These are phyloP conservation scores for Aspergillus flavus DNA, from an alignment of 2,329 filamentous ascomycete genomes.

Conservation along the genomic window DNA sequence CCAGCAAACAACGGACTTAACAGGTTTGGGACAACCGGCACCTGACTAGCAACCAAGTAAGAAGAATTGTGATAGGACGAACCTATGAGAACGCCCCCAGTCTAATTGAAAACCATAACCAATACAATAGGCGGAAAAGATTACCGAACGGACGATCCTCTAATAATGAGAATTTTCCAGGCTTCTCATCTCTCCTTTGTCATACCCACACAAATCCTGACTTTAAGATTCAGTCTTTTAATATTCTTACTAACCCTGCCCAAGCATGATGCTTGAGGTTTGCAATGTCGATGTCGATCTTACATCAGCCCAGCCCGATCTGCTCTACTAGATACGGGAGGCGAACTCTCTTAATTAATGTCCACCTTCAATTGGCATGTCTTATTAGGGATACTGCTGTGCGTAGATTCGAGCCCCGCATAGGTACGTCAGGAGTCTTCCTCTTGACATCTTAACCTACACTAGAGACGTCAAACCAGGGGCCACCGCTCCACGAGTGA, in stretches of 20 bases:
- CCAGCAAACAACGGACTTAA: constrained; percentile 1
- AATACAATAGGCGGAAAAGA: constrained; percentile 15
- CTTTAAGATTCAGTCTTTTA: neutral
- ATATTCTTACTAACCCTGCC: neutral
- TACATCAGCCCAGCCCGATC: neutral
- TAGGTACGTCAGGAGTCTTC: neutral
- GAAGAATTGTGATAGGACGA: constrained; percentile 5
- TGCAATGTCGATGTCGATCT: neutral
- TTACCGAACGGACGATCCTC: constrained; percentile 7
- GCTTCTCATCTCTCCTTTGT: neutral
- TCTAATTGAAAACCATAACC: neutral
- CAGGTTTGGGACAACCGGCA: neutral
- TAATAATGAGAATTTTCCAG: neutral
- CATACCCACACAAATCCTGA: neutral
- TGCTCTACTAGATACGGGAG: neutral
- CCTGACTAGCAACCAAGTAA: neutral
- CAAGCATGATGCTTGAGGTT: neutral
- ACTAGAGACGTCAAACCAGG: neutral
- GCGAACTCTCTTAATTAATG: neutral
- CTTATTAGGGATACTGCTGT: neutral
- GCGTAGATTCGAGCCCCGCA: neutral
- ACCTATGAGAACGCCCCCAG: neutral
- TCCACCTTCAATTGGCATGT: neutral
- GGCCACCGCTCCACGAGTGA: neutral
- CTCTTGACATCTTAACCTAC: too few relatives aligned